Evolutionary conservation across 352 stramenopile genomes (phyloP).

Genomic region (Pythium guiyangense): DNA sequence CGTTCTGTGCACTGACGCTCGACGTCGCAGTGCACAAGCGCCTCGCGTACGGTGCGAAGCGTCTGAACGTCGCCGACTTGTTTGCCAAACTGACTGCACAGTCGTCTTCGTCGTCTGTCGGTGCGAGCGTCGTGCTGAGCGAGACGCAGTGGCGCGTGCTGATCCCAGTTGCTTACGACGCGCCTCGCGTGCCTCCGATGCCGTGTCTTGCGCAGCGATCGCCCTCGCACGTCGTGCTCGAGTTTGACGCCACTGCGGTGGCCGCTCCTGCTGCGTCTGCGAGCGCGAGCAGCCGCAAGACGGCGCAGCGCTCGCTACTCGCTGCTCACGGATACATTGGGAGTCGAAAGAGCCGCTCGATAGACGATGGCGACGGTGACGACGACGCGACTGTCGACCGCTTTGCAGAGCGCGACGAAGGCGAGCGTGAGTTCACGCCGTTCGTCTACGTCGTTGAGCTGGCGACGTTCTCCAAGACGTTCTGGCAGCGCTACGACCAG

Average conservation of each 20-base stretch:
- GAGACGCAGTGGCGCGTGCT: constrained; percentile 18
- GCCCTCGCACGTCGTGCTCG: constrained; percentile 17
- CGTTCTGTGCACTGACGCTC: constrained; percentile 9
- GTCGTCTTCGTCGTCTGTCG: background rate
- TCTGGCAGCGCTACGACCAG: constrained; percentile 70
- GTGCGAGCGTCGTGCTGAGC: constrained; percentile 11
- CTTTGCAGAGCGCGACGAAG: constrained; percentile 29
- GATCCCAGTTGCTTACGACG: constrained; percentile 26
- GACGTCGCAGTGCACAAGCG: constrained; percentile 6
- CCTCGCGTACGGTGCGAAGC: constrained; percentile 6
- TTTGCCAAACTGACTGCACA: constrained; percentile 1
- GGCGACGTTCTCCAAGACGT: constrained; percentile 56
- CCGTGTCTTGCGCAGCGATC: constrained; percentile 19
- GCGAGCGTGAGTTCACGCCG: constrained; percentile 29
- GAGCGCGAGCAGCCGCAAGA: background rate
- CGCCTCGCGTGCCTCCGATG: background rate
- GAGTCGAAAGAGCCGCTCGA: background rate
- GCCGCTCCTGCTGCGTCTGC: background rate
- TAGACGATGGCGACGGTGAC: background rate
- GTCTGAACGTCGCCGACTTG: background rate
- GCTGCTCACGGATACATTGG: background rate
- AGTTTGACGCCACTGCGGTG: constrained; percentile 6
- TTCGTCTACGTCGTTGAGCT: constrained; percentile 69
- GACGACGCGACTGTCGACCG: background rate
- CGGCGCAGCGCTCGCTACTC: background rate